Percentiles rank a stretch among this genome's conserved stretches.
Conservation (phyloP, 2,329 filamentous ascomycete genomes). For the Penicillium polonicum region DNA sequence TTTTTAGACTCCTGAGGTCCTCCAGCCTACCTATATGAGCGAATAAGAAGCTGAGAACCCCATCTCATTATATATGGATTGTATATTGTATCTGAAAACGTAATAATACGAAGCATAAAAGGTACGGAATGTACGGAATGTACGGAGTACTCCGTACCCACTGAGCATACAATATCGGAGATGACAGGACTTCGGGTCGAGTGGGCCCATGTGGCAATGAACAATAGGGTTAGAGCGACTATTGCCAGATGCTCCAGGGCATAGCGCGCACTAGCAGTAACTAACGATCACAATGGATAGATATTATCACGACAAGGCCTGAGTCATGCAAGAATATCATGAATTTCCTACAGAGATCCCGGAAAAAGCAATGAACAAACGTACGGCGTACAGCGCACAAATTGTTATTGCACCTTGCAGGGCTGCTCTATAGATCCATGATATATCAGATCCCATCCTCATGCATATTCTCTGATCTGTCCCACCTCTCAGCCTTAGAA, state of each 20-base stretch:
- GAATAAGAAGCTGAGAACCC: neutral
- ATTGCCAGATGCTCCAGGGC: neutral
- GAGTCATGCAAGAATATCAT: neutral
- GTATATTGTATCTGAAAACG: neutral
- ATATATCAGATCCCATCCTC: conserved; percentile 17
- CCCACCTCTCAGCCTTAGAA: conserved; percentile 3
- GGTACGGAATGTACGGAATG: neutral
- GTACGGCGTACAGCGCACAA: neutral
- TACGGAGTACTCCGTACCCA: neutral
- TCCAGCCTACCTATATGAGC: neutral
- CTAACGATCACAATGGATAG: conserved; percentile 5
- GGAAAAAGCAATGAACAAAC: neutral
- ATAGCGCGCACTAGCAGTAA: conserved; percentile 1
- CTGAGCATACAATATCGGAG: neutral
- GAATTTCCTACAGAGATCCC: neutral
- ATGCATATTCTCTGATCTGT: conserved; percentile 10
- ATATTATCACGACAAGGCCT: neutral
- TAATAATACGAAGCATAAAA: neutral
- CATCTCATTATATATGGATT: neutral
- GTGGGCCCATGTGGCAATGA: neutral
- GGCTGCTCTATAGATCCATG: neutral
- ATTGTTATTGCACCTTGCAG: neutral
- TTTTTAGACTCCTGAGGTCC: neutral
- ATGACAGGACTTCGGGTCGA: neutral
- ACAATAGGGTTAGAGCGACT: neutral